A percentile compares a stretch with the other conserved stretches of the same genome.
Evolutionary conservation across 257 asterid species (phyloP).

Genomic region (Scutellaria galericulata): DNA sequence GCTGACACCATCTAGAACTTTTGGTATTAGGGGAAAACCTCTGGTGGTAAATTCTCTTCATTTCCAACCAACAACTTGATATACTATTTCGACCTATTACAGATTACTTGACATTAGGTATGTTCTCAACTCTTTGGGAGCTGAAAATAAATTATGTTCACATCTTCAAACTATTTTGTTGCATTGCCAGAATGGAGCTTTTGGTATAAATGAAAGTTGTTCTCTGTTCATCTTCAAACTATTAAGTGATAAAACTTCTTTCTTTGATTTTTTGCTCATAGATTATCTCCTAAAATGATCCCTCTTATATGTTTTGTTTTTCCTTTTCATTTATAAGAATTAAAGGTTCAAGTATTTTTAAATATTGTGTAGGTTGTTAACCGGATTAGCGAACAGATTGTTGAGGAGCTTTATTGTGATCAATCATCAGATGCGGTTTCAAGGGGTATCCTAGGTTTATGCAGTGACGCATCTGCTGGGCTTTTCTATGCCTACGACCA

Average conservation of each 20-base stretch:
- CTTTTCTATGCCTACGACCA: constrained; percentile 95
- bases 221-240: constrained; percentile 14
- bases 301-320: background rate
- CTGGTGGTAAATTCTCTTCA: background rate
- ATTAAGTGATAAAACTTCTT: background rate
- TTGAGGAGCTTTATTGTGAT: constrained; percentile 89
- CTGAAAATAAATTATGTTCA: constrained; percentile 18
- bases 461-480: constrained; percentile 99
- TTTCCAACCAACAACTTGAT: constrained; percentile 1
- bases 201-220: constrained; percentile 11
- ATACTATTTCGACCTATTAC: background rate
- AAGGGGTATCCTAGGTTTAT: constrained; percentile 83
- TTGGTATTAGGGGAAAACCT: background rate
- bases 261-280: constrained; percentile 16
- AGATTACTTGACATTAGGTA: no score
- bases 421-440: constrained; percentile 84
- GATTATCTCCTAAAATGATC: constrained; percentile 9
- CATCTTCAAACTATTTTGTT: constrained; percentile 17
- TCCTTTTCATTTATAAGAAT: constrained; percentile 8
- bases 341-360: constrained; percentile 7
- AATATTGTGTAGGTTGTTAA: constrained; percentile 75
- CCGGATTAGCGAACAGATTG: constrained; percentile 91
- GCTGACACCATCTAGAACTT: background rate
- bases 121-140: background rate
- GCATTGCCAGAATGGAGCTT: constrained; percentile 13